Conservation (phyloP, 306 rosid species). For the peach (Prunus persica) region Prunus_persica_NCBIv2 NC_034010.1:2863501-2864000, state of each 20-base stretch:
- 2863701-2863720: slow-evolving; percentile 36
- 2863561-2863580: slow-evolving; percentile 20
- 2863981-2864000: slow-evolving; percentile 13
- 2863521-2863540: not conserved
- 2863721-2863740: slow-evolving; percentile 29
- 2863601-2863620: slow-evolving; percentile 34
- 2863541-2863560: slow-evolving; percentile 26
- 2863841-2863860: slow-evolving; percentile 26
- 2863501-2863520: slow-evolving; percentile 1
- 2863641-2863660: slow-evolving; percentile 43
- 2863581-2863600: slow-evolving; percentile 25
- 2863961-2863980: slow-evolving; percentile 24
- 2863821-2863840: slow-evolving; percentile 8
- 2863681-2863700: slow-evolving; percentile 30
- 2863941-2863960: slow-evolving; percentile 35
- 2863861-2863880: slow-evolving; percentile 29
- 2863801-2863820: not conserved
- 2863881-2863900: slow-evolving; percentile 28
- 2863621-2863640: slow-evolving; percentile 44
- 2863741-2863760: slow-evolving; percentile 18
- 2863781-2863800: not conserved
- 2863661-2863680: slow-evolving; percentile 24
- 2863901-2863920: slow-evolving; percentile 35
- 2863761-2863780: not conserved
- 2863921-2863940: slow-evolving; percentile 42